Evolutionary conservation across 1,284 basidiomycete species (phyloP), one percentile per base, ranked within the genome.

Genomic region (Ganoderma resinaceum): DNA sequence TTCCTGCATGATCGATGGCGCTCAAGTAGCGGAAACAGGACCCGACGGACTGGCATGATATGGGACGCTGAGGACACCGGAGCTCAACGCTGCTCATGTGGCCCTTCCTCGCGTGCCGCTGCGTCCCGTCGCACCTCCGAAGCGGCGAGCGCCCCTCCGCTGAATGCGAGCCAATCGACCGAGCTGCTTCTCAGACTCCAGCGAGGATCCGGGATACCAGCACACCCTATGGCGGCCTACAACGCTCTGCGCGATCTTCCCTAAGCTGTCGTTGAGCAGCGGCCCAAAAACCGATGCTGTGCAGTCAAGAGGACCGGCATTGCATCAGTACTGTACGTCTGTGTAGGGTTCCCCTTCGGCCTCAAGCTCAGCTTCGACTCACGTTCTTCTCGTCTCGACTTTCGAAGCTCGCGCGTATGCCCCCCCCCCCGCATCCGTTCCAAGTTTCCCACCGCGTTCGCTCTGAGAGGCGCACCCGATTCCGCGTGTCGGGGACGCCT

Each of bases 221-320:
- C 55, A 37, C 31, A 35, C 29, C 29, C 52, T 18, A 33, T 29
- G 52, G 52, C 52, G 37, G 8, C 5, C 37, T 38, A 31, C 55
- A 9, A 63, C 26, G 62, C 62, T 53, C 62, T 42, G 63, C 55
- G 63, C 29, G 63, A 64, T 64, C 63, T 43, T 20, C 63, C 62
- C 26, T 18, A 23, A 12, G 9, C 23, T 29, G 12, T 20, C 35
- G 37, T 35, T 40, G 62, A 53, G 62, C 62, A 63, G 62, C 62
- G 55, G 40, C 33, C 33, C 35, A 14, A 29, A 18, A 38, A 33
- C 31, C 62, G n/a, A 26, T 52, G 46, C 46, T 49, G n/a, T 40
- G 23, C 11, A 38, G n/a, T 38, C 18, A 40, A 23, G 18, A 23
- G 23, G n/a, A 4, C 23, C 33, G 33, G 58, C 37, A 60, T 60